Evolutionary conservation across 225 moss, liverwort and hornwort genomes (phyloP), one percentile per base, ranked within the genome.

Genomic region (Asterella californica): DNA sequence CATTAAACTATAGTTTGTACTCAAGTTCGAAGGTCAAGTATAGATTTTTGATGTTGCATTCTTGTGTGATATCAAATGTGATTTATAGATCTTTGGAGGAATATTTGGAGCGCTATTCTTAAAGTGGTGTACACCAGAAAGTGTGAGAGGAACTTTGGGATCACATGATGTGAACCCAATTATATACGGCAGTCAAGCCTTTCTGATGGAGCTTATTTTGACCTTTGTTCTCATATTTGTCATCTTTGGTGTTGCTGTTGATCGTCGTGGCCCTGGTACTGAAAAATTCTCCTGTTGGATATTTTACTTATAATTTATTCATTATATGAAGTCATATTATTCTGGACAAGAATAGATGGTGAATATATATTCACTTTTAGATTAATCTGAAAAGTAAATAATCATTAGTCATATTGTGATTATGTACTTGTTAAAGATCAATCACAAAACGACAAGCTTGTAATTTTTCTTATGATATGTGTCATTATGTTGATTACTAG

Each of bases 221-320:
- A 93, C 93, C 4, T 95, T 95, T 86, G 85, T 90, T 81, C 95
- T 99, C 67, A 87, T 99, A 61, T 93, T 99, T 84, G 93, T 99
- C 82, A 92, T 95, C 70, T 99, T 99, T 54, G 99, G 99, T 45
- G 99, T 99, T 37, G 99, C 99, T 60, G 99, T 99, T 77, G 99
- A 99, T 71, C 90, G 99, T 21, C 92, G 99, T 17, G 99, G 99
- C 79, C 99, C 99, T 80, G 99, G 99, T 99, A 76, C 37, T 10
- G 32, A 53, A 80, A 53, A 80, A 2, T 45, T 38, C 10, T 15
- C 64, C 15, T 65, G 42, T 42, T 42, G 3, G 42, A 7, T 42
- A 42, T 53, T 18, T 53, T 1, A 49, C 6, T 49, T 49, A 49
- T 49, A 12, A 49, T 12, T 49, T 49, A 6, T 10, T 63, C 30